A percentile compares a stretch with the other conserved stretches of the same genome.
phyloP scores from a whole-genome alignment of 2,329 filamentous ascomycete genomes.

The Cladosporium colombiae region DNA sequence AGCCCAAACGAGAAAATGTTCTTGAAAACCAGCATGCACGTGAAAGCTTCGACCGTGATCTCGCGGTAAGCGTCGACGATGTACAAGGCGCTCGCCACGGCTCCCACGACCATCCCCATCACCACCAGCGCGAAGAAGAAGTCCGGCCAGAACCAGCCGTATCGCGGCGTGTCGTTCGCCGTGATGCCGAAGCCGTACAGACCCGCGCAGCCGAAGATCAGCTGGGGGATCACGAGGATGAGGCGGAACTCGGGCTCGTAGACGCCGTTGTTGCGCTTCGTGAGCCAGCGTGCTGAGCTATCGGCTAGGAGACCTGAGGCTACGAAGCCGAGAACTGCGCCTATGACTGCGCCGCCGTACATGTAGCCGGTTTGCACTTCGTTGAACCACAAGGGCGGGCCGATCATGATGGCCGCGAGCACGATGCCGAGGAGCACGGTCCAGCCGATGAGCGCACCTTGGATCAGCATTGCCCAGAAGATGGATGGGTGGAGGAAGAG shows the following conservation, averaged over 20 bases:
- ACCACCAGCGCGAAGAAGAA: slow-evolving; percentile 84
- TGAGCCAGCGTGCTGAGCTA: slow-evolving; percentile 68
- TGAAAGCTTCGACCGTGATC: slow-evolving; percentile 84
- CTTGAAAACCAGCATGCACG: slow-evolving; percentile 88
- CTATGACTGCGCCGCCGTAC: slow-evolving; percentile 83
- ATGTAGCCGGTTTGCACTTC: slow-evolving; percentile 82
- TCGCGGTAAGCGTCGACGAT: slow-evolving; percentile 91
- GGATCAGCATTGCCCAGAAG: slow-evolving; percentile 76
- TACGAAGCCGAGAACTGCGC: slow-evolving; percentile 74
- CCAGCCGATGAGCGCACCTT: slow-evolving; percentile 92
- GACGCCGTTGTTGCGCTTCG: slow-evolving; percentile 72
- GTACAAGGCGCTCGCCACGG: slow-evolving; percentile 81
- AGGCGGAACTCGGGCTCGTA: slow-evolving; percentile 94
- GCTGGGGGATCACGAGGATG: slow-evolving; percentile 76
- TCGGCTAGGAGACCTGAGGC: slow-evolving; percentile 76
- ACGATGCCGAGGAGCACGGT: slow-evolving; percentile 89
- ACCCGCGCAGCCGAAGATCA: slow-evolving; percentile 74
- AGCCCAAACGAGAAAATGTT: slow-evolving; percentile 88
- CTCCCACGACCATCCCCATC: slow-evolving; percentile 87
- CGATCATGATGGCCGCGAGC: slow-evolving; percentile 77
- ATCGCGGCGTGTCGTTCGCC: slow-evolving; percentile 60
- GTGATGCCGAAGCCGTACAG: slow-evolving; percentile 84
- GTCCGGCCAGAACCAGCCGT: slow-evolving; percentile 72
- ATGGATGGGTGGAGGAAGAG: slow-evolving; percentile 84
- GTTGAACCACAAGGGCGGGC: slow-evolving; percentile 77